Base-by-base conservation (phyloP, 345 rosid genomes). In the Excoecaria cochinchinensis region DNA sequence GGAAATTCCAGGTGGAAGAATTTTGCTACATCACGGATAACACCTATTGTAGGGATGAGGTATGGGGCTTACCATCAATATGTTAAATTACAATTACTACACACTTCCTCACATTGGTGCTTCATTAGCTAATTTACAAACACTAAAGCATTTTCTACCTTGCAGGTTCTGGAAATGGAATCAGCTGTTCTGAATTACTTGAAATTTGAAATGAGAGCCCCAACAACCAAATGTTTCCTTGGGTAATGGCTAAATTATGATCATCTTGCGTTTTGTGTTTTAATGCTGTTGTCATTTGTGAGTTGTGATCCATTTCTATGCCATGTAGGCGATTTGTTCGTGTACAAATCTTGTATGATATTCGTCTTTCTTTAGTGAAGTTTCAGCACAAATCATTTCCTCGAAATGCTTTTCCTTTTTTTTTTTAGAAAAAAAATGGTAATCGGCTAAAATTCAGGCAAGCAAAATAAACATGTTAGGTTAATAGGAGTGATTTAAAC, bases 11-110 rank as follows among this genome's bases (percentile, higher is more conserved):
- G 76, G 99, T 90, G 74, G 97, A 92, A 72, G 95, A 90, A 78
- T 95, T 95, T 76, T 92, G 98, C 76, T 95, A 89, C 86, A 92
- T 93, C 47, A 95, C 99, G n/a, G 99, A 95, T 68, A 92, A 95
- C 81, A 95, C 98, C 1, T 93, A 93, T 84, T 90, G 80, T 80
- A 92, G 88, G 77, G 89, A 88, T 53, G 98, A 92, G 97, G 97
- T 91, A 78, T 75, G 74, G 58, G 25, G 52, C 72, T 65, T 47
- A 58, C 47, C 15, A 6, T 22, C n/a, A n/a, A n/a, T n/a, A n/a
- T n/a, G n/a, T n/a, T n/a, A n/a, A n/a, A n/a, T 22, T 31, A 31
- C 56, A 40, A 55, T 51, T 19, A 36, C 6, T 11, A 60, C 16
- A 42, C 21, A 25, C 65, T 79, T 70, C 69, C 58, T 67, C 42